A percentile compares a stretch with the other conserved stretches of the same genome.
Evolutionary conservation across 2,329 filamentous ascomycete species (phyloP).

Genomic region (Trichoderma koningiopsis): DNA sequence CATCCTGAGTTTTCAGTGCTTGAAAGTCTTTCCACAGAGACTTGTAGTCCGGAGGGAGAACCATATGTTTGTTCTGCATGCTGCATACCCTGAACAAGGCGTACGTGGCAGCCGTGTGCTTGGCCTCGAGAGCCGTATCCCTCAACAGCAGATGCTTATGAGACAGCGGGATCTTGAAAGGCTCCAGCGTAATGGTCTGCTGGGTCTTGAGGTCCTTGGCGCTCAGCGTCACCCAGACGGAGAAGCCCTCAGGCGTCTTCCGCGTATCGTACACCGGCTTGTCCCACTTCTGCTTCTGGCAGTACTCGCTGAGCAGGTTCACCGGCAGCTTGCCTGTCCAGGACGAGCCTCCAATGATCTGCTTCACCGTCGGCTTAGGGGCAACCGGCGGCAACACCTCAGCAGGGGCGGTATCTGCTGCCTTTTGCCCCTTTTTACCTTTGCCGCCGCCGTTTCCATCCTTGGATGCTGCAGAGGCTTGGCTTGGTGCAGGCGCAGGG

Average conservation of each 20-base stretch:
- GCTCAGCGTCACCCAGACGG: constrained; percentile 79
- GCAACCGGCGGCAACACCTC: constrained; percentile 46
- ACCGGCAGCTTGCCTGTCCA: constrained; percentile 98
- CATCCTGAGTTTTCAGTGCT: constrained; percentile 76
- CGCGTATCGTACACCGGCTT: constrained; percentile 87
- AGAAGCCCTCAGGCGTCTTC: constrained; percentile 72
- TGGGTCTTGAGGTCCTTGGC: constrained; percentile 79
- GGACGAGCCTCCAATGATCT: constrained; percentile 88
- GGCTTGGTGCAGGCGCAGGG: constrained; percentile 39
- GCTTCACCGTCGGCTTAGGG: constrained; percentile 67
- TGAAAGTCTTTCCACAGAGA: constrained; percentile 91
- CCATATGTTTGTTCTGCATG: constrained; percentile 95
- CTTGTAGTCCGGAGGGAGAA: constrained; percentile 86
- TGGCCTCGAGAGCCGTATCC: constrained; percentile 82
- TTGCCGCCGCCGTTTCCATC: constrained; percentile 45
- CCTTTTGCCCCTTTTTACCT: constrained; percentile 45
- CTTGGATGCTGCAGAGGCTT: constrained; percentile 41
- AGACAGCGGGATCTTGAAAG: constrained; percentile 76
- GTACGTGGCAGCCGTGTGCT: constrained; percentile 91
- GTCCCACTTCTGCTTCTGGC: constrained; percentile 94
- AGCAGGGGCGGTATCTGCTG: constrained; percentile 33
- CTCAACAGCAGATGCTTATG: constrained; percentile 76
- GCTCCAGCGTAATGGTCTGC: constrained; percentile 72
- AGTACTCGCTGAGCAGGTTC: constrained; percentile 90
- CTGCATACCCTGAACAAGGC: constrained; percentile 88